Percentiles rank a stretch among this genome's conserved stretches.
Conservation (phyloP, 805 yeast species). For the Teunomyces aglyptinius region DNA sequence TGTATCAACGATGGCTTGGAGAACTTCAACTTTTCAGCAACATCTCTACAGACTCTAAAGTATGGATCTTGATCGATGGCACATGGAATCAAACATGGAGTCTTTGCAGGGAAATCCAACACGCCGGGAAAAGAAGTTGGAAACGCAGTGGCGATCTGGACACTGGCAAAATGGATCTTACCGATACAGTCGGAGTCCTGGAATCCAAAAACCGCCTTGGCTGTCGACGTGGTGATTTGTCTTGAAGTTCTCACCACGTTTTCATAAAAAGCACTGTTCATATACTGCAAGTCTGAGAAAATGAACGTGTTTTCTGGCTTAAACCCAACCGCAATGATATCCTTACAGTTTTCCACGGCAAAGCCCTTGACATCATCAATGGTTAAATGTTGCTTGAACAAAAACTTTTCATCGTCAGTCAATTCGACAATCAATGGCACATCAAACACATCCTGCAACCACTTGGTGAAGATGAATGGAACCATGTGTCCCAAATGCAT, state of each 20-base stretch:
- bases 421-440: constrained; percentile 91
- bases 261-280: constrained; percentile 93
- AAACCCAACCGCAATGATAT: constrained; percentile 91
- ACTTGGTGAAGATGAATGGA: constrained; percentile 92
- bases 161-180: constrained; percentile 88
- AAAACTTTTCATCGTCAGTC: constrained; percentile 95
- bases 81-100: constrained; percentile 97
- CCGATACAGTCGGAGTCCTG: constrained; percentile 94
- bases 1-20: constrained; percentile 91
- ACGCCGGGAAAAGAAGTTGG: constrained; percentile 95
- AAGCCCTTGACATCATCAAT: constrained; percentile 83
- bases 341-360: constrained; percentile 83
- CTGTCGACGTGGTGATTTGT: constrained; percentile 95
- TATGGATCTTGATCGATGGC: constrained; percentile 99
- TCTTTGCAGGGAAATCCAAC: constrained; percentile 79
- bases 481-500: constrained; percentile 97
- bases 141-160: constrained; percentile 95
- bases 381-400: constrained; percentile 87
- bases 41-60: constrained; percentile 96
- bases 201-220: constrained; percentile 95
- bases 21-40: constrained; percentile 87
- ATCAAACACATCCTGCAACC: constrained; percentile 98
- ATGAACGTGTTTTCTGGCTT: constrained; percentile 93
- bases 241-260: constrained; percentile 90
- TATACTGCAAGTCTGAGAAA: constrained; percentile 87